A percentile compares a stretch with the other conserved stretches of the same genome.
phyloP scores from a whole-genome alignment of 257 asterid genomes.

The Handroanthus guayacan region DNA sequence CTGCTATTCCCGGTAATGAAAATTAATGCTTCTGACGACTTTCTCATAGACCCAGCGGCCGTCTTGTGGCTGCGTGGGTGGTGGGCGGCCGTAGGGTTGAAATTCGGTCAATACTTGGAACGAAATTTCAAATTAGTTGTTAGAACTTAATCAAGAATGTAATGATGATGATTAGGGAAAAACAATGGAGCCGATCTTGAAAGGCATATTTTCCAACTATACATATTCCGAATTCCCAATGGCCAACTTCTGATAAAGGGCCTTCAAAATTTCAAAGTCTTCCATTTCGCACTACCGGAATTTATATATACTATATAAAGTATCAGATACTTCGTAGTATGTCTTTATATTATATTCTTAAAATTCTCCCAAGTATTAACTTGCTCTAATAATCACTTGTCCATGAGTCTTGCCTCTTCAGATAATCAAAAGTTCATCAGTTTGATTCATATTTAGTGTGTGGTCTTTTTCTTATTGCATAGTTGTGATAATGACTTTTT shows the following conservation, averaged over 20 bases:
- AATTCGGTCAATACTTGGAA: constrained; percentile 20
- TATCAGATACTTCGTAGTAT: no score
- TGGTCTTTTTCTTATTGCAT: no score
- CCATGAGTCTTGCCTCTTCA: no score
- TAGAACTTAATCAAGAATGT: constrained; percentile 22
- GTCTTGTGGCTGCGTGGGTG: constrained; percentile 21
- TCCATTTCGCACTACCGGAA: neutral
- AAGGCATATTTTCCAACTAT: neutral
- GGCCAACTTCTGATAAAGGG: constrained; percentile 9
- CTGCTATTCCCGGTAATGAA: no score
- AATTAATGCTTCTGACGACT: neutral
- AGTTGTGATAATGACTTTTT: no score
- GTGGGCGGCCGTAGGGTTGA: constrained; percentile 27
- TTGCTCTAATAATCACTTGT: no score
- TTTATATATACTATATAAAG: neutral
- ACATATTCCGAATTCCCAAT: neutral
- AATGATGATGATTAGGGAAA: constrained; percentile 24
- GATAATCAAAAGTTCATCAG: no score
- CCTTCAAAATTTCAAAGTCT: neutral
- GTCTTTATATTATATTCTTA: no score
- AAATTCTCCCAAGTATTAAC: no score
- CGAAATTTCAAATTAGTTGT: constrained; percentile 5
- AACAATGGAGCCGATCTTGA: neutral
- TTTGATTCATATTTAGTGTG: no score
- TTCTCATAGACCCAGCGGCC: neutral